Evolutionary conservation across 371 early-diverging fungal genomes (phyloP), one percentile per base, ranked within the genome.

Genomic region (Circinella minor): DNA sequence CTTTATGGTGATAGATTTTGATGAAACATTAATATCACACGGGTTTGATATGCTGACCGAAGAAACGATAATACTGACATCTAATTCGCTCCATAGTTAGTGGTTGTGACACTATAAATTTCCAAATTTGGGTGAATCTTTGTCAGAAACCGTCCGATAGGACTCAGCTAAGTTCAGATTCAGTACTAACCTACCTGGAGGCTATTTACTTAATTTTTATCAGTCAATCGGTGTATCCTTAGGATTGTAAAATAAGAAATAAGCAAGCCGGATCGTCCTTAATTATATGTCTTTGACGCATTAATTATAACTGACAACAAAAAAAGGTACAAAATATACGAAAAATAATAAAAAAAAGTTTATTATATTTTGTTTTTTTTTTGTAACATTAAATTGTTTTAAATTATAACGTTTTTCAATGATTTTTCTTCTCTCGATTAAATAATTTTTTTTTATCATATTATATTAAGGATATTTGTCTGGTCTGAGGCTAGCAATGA

Each of bases 401-500:
- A 27, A 27, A 27, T 1, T 27, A 1, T 27, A 27, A 27, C 27
- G 27, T 27, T 27, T 27, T 27, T 2, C 27, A 27, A 27, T 27
- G 27, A 27, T 27, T 27, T 27, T 27, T 27, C 27, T 27, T 27
- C 27, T 27, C 27, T 27, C 27, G 2, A 27, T 6, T 27, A 5
- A n/a, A 11, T 11, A 2, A n/a, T 39, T 43, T 3, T n/a, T 48
- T 20, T 5, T 47, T 48, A 11, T 39, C 37, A 63, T 18, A n/a
- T 10, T 46, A 0, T 9, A 14, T 10, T 51, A 15, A 47, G 47
- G 47, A 9, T 11, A n/a, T 14, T 8, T 17, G 51, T 51, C 51
- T 51, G 51, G 81, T 81, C 81, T 81, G 81, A 81, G 81, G 79
- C 74, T 81, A 81, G 81, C 77, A 78, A 75, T 75, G 72, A 75